Base-by-base conservation (phyloP, 1,284 basidiomycete genomes). In the Ceratobasidium sp. region DNA sequence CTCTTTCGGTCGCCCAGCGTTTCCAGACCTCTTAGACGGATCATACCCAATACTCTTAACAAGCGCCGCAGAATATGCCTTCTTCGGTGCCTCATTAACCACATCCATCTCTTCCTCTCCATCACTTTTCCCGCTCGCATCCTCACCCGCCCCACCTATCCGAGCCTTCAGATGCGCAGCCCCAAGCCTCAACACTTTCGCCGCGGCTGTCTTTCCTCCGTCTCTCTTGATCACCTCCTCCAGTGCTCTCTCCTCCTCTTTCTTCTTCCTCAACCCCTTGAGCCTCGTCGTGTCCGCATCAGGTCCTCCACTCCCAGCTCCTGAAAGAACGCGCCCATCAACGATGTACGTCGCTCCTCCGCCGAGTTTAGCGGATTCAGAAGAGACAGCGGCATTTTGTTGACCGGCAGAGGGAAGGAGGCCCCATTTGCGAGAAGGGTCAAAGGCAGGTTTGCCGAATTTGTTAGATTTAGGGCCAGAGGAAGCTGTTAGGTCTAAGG, bases 301-400 rank as follows among this genome's bases (percentile, higher is more conserved):
- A 8, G 82, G 76, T n/a, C 78, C 77, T 0, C 84, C 79, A n/a
- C 23, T 49, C 21, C 30, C 66, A 28, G 8, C 28, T 43, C 85
- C 83, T 49, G 82, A 81, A 13, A 93, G 84, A 73, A 93, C 82
- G 80, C 91, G 87, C 1, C 92, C 91, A 0, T 88, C 88, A n/a
- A 96, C 85, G 57, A 95, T 84, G 78, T 95, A 96, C 7, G 92
- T 93, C n/a, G 92, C 84, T 0, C 86, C 85, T 9, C 82, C 83
- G 13, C 81, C 82, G 28, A 61, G 80, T 80, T 66, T 80, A 77
- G 26, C 78, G 26, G 80, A 81, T 44, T 72, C 77, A 30, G 55
- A 66, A 49, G 64, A 47, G 49, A 57, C 46, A 28, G 55, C 57
- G 49, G 71, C 38, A 30, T 61, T n/a, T 79, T 75, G 6, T 82